phyloP scores from a whole-genome alignment of 2,329 filamentous ascomycete genomes.

The Sporothrix schenckii region DNA sequence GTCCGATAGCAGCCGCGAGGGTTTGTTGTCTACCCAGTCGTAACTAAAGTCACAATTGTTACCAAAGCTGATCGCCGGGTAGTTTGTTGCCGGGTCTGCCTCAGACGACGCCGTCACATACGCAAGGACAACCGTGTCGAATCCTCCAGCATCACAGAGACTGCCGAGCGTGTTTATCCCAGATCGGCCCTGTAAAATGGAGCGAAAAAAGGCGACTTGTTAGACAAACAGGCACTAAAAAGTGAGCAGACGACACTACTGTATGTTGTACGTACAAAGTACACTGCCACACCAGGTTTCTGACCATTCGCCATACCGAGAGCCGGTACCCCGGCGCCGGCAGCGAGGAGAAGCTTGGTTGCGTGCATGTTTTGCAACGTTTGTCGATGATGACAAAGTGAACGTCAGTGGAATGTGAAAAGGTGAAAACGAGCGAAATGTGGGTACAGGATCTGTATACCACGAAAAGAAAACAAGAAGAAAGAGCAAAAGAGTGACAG shows the following conservation, averaged over 20 bases:
- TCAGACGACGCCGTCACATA: slow-evolving; percentile 26
- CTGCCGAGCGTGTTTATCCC: slow-evolving; percentile 24
- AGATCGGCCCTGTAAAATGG: slow-evolving; percentile 9
- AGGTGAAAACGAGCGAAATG: not conserved
- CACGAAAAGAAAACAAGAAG: not conserved
- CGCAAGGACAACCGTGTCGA: slow-evolving; percentile 25
- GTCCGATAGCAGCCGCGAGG: slow-evolving; percentile 19
- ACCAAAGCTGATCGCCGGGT: slow-evolving; percentile 27
- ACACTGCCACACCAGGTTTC: slow-evolving; percentile 18
- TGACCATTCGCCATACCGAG: not conserved
- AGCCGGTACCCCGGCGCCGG: not conserved
- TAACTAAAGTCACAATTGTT: slow-evolving; percentile 13
- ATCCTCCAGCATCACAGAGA: slow-evolving; percentile 26
- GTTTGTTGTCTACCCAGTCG: slow-evolving; percentile 19
- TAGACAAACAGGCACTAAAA: not conserved
- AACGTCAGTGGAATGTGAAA: not conserved
- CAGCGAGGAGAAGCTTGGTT: not conserved
- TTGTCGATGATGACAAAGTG: no score
- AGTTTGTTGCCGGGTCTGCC: slow-evolving; percentile 24
- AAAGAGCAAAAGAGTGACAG: not conserved
- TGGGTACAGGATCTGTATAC: not conserved
- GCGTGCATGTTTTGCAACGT: not conserved
- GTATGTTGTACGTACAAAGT: slow-evolving; percentile 13
- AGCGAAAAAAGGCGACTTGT: not conserved
- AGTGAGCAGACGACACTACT: no score